Conservation (phyloP, 176 grass and related monocot genomes). For the Chloris gayana region DNA sequence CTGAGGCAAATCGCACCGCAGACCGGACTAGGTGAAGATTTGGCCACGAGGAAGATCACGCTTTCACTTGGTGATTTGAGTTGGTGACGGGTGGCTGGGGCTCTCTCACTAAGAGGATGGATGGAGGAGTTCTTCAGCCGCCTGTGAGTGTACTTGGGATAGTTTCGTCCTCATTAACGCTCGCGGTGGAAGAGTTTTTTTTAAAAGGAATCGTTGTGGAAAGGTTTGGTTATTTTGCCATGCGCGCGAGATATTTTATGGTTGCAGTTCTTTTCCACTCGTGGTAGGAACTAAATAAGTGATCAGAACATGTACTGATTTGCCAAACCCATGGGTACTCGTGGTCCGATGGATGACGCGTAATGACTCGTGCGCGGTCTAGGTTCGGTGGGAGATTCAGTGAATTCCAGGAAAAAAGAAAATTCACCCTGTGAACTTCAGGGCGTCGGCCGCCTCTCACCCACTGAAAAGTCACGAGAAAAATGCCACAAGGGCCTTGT, state of each 20-base stretch:
- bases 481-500: not conserved
- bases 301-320: not conserved
- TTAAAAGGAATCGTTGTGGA: too few relatives aligned
- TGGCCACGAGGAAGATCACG: not conserved
- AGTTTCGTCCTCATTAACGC: not conserved
- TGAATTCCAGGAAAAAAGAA: too few relatives aligned
- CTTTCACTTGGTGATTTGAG: not conserved
- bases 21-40: not conserved
- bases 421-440: not conserved
- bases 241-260: not conserved
- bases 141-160: not conserved
- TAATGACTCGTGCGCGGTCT: not conserved
- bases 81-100: not conserved
- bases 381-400: too few relatives aligned
- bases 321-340: not conserved
- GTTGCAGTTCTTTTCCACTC: too few relatives aligned
- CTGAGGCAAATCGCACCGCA: not conserved
- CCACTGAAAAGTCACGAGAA: conserved; percentile 1
- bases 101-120: not conserved
- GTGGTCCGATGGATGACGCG: not conserved
- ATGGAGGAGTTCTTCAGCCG: not conserved
- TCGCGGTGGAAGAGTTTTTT: too few relatives aligned
- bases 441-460: not conserved
- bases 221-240: too few relatives aligned
- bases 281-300: not conserved